phyloP scores from a whole-genome alignment of 2,329 filamentous ascomycete genomes.

The Phyllosticta capitalensis region DNA sequence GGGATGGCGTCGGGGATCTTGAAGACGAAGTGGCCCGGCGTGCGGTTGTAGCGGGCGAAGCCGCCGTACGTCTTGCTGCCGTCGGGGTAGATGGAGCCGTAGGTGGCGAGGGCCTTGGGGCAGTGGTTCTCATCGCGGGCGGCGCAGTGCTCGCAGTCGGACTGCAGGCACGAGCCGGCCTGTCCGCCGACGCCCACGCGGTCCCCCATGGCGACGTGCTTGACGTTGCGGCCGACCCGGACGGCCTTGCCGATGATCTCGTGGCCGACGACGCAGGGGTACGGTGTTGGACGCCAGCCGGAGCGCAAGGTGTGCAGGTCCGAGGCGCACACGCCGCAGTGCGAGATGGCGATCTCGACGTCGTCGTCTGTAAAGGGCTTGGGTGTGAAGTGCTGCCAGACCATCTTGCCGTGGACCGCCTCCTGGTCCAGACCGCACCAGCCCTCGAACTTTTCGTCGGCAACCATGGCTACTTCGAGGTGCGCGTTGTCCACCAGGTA shows the following conservation, averaged over 20 bases:
- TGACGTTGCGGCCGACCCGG: constrained; percentile 26
- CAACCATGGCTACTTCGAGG: neutral
- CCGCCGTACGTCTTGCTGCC: constrained; percentile 59
- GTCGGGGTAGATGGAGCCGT: constrained; percentile 48
- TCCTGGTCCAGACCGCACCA: constrained; percentile 45
- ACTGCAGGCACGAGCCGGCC: constrained; percentile 37
- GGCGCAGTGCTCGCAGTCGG: constrained; percentile 45
- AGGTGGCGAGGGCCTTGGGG: constrained; percentile 46
- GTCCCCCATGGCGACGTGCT: constrained; percentile 49
- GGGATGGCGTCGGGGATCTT: constrained; percentile 44
- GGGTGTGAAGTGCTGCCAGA: constrained; percentile 38
- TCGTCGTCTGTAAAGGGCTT: constrained; percentile 33
- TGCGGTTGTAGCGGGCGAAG: constrained; percentile 47
- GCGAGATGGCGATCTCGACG: constrained; percentile 19
- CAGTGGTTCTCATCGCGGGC: constrained; percentile 37
- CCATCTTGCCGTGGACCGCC: constrained; percentile 44
- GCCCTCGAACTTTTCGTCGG: constrained; percentile 17
- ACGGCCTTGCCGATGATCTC: constrained; percentile 33
- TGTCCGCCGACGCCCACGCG: constrained; percentile 46
- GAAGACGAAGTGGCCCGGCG: constrained; percentile 49
- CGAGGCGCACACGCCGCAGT: constrained; percentile 4
- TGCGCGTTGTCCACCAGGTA: neutral
- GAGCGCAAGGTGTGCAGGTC: constrained; percentile 27
- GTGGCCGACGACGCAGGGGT: constrained; percentile 33
- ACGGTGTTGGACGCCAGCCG: constrained; percentile 38